Conservation (phyloP, 257 asterid genomes). For the Cinchona pubescens region DNA sequence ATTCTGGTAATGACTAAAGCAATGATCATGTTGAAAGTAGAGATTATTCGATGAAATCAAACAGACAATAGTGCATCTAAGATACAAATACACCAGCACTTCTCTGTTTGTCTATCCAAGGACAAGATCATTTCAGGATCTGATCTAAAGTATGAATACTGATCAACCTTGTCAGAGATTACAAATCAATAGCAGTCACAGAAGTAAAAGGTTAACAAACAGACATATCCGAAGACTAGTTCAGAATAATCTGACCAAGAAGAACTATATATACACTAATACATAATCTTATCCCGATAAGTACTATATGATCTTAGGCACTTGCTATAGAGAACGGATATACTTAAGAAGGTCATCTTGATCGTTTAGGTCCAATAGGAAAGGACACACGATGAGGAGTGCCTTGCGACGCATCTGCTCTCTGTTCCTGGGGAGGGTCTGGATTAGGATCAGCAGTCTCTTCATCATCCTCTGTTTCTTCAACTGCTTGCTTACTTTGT, state of each 20-base stretch:
- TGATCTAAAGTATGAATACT: neutral
- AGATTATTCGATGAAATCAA: neutral
- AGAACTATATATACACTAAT: neutral
- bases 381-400: slow-evolving; percentile 76
- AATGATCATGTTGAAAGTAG: neutral
- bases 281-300: neutral
- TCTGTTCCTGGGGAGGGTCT: slow-evolving; percentile 41
- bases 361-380: slow-evolving; percentile 58
- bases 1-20: neutral
- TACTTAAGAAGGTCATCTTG: slow-evolving; percentile 30
- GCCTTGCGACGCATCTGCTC: slow-evolving; percentile 51
- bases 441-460: slow-evolving; percentile 38
- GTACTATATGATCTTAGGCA: neutral
- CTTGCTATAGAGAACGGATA: neutral
- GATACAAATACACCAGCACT: neutral
- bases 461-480: slow-evolving; percentile 83
- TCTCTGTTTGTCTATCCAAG: neutral
- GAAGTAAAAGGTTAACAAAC: neutral
- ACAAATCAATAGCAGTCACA: neutral
- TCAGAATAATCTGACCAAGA: neutral
- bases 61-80: neutral
- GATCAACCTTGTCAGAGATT: neutral
- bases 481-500: slow-evolving; percentile 40
- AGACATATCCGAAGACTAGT: neutral
- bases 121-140: neutral